These are phyloP conservation scores for Daldinia concentrica DNA, from an alignment of 495 filamentous ascomycete species.

Conservation along the genomic window DNA sequence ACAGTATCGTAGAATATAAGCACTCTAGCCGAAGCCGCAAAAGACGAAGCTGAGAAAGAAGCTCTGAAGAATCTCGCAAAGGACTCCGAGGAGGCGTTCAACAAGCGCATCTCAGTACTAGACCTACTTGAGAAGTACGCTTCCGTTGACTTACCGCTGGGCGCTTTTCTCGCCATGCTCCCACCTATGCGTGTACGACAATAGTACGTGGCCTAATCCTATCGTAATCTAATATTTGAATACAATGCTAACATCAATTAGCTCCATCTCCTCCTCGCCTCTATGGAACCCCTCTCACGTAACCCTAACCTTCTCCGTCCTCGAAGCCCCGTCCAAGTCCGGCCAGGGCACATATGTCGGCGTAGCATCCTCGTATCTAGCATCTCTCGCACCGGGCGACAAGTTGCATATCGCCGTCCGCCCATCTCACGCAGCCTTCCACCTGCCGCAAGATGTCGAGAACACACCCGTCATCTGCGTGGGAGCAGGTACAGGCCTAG, in stretches of 20 bases:
- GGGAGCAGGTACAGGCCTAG: slow-evolving; percentile 64
- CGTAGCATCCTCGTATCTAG: slow-evolving; percentile 69
- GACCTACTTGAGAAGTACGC: slow-evolving; percentile 71
- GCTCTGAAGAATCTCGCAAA: slow-evolving; percentile 61
- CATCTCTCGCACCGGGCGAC: slow-evolving; percentile 67
- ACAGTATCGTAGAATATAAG: slow-evolving; percentile 54
- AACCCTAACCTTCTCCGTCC: slow-evolving; percentile 73
- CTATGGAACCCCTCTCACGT: slow-evolving; percentile 63
- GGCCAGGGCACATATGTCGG: slow-evolving; percentile 60
- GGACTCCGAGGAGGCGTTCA: slow-evolving; percentile 63
- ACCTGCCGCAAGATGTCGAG: slow-evolving; percentile 66
- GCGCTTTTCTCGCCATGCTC: slow-evolving; percentile 71
- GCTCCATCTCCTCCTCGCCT: slow-evolving; percentile 80
- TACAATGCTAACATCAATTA: slow-evolving; percentile 29
- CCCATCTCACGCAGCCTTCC: slow-evolving; percentile 68
- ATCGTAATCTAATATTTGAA: neutral
- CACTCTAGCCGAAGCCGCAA: slow-evolving; percentile 53
- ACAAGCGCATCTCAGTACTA: slow-evolving; percentile 68
- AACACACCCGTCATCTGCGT: slow-evolving; percentile 74
- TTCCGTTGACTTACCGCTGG: slow-evolving; percentile 64
- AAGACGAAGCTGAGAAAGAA: slow-evolving; percentile 46
- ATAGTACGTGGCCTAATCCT: slow-evolving; percentile 56
- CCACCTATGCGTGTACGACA: slow-evolving; percentile 79
- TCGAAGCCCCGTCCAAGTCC: slow-evolving; percentile 65
- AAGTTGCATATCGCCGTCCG: slow-evolving; percentile 70